phyloP scores from a whole-genome alignment of 345 rosid genomes.

The Reutealis trisperma region DNA sequence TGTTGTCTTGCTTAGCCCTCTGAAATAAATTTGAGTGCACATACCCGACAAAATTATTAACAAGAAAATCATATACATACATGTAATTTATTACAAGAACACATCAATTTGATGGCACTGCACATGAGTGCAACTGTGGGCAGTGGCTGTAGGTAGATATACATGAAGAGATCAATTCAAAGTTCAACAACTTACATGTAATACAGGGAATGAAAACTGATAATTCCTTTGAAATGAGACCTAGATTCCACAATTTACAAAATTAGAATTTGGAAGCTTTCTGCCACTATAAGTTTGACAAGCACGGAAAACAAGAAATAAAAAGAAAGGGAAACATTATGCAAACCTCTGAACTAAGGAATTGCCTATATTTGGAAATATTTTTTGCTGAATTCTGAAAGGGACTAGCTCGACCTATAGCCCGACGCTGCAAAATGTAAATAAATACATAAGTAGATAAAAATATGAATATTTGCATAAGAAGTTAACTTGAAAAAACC shows the following conservation, averaged over 20 bases:
- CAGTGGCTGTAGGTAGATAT: neutral
- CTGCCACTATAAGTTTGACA: neutral
- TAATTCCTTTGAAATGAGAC: constrained; percentile 42
- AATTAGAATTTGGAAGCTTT: neutral
- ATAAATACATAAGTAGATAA: neutral
- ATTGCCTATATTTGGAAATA: constrained; percentile 43
- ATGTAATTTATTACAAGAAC: neutral
- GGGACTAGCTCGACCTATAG: constrained; percentile 36
- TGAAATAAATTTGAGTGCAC: constrained; percentile 32
- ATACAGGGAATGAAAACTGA: constrained; percentile 36
- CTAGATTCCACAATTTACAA: constrained; percentile 33
- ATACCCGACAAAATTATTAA: constrained; percentile 15
- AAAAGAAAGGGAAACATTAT: neutral
- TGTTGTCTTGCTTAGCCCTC: constrained; percentile 53
- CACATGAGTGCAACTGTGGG: too few species aligned
- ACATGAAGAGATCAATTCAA: neutral
- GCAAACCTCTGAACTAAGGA: constrained; percentile 58
- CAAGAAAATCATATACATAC: constrained; percentile 14
- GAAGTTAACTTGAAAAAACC: neutral
- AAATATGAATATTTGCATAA: neutral
- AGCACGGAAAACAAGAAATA: neutral
- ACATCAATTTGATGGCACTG: neutral
- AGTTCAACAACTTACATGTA: constrained; percentile 45
- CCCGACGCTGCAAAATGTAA: constrained; percentile 39
- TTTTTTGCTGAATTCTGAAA: constrained; percentile 40